A percentile compares a stretch with the other conserved stretches of the same genome.
phyloP scores from a whole-genome alignment of 306 rosid species.

The Betula pendula region DNA sequence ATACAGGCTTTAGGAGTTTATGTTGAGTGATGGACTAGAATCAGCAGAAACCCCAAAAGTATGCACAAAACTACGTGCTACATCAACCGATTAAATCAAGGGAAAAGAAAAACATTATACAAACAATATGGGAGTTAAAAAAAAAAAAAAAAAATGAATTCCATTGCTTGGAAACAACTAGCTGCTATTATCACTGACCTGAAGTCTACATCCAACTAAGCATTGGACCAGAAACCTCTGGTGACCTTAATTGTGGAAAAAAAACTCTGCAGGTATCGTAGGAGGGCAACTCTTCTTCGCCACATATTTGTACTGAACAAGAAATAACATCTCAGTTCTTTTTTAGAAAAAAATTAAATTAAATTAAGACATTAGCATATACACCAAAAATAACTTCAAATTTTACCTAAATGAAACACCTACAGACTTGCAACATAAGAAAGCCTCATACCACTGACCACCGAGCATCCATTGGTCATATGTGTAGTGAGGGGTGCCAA shows the following conservation, averaged over 20 bases:
- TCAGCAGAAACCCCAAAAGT: constrained; percentile 14
- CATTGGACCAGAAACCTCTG: constrained; percentile 38
- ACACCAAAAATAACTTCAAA: too few species aligned
- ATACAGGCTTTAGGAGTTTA: background rate
- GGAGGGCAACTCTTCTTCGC: constrained; percentile 78
- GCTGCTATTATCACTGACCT: constrained; percentile 20
- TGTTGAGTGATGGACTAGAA: background rate
- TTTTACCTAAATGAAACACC: too few species aligned
- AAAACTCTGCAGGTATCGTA: constrained; percentile 61
- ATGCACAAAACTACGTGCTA: constrained; percentile 23
- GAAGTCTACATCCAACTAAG: constrained; percentile 43
- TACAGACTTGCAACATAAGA: too few species aligned
- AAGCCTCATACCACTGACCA: too few species aligned
- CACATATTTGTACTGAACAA: constrained; percentile 82
- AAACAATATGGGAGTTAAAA: background rate
- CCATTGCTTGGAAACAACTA: constrained; percentile 25
- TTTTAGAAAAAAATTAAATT: background rate
- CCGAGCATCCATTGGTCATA: too few species aligned
- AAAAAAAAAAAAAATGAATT: constrained; percentile 14
- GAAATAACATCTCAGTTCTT: constrained; percentile 3
- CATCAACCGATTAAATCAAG: constrained; percentile 12
- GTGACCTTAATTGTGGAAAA: constrained; percentile 44
- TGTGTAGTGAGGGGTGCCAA: too few species aligned
- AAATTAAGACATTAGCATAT: too few species aligned
- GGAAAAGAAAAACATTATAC: constrained; percentile 32